phyloP scores from a whole-genome alignment of 2,329 filamentous ascomycete species.

The Eutypa lata region DNA sequence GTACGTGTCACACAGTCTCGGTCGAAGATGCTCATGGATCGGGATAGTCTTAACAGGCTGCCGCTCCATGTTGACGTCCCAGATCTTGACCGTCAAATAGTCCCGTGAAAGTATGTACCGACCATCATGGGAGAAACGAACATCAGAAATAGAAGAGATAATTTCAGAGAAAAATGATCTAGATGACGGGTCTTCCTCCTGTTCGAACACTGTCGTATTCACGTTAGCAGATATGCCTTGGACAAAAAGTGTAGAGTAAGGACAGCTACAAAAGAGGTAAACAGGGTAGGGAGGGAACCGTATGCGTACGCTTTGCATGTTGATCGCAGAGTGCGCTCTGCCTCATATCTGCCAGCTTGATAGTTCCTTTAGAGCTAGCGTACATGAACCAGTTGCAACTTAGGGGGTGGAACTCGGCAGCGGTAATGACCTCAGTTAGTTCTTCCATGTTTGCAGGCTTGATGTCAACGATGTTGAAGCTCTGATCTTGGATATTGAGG shows the following conservation, averaged over 20 bases:
- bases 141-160: constrained; percentile 98
- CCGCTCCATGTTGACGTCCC: constrained; percentile 99
- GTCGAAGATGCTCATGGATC: constrained; percentile 94
- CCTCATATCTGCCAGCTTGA: constrained; percentile 98
- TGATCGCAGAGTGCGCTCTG: constrained; percentile 94
- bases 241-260: background rate
- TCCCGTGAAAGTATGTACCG: constrained; percentile 96
- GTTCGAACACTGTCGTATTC: constrained; percentile 77
- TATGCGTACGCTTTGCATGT: constrained; percentile 79
- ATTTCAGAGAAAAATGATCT: constrained; percentile 99
- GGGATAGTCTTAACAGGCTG: constrained; percentile 98
- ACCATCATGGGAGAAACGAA: constrained; percentile 94
- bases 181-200: constrained; percentile 96
- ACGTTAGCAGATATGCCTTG: constrained; percentile 26
- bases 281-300: constrained; percentile 4
- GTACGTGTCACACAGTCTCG: constrained; percentile 93
- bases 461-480: constrained; percentile 99
- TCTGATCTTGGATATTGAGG: constrained; percentile 97
- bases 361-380: constrained; percentile 96
- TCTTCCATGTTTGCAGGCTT: constrained; percentile 99
- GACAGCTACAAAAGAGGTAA: constrained; percentile 3
- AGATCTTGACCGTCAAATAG: constrained; percentile 98
- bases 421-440: constrained; percentile 96
- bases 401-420: constrained; percentile 92
- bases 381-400: constrained; percentile 99